Evolutionary conservation across 352 stramenopile species (phyloP), one percentile per base, ranked within the genome.

Genomic region (Phytophthora idaei): DNA sequence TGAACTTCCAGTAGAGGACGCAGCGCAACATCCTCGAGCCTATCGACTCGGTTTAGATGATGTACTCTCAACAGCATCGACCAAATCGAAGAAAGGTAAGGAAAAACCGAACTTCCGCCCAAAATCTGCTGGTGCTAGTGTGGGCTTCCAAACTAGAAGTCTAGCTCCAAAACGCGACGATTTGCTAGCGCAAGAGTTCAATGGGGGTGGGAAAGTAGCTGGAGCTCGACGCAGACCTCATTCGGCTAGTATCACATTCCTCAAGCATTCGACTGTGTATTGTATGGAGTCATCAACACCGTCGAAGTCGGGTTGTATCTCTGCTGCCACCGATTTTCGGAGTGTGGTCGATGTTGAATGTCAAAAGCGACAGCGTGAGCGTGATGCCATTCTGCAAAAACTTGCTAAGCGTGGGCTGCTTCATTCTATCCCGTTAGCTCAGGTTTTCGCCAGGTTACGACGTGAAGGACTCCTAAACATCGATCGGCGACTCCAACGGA

Each of bases 31-130:
- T 46, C 61, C 67, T 53, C 76, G 80, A 29, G 59, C 80, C 3
- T 89, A 87, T 56, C 80, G 83, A 2, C 77, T 89, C 14, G 83
- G 83, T 3, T 72, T 90, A 21, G 69, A 86, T 5, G 34, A 64
- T 0, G 66, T 84, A 2, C 77, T 67, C n/a, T 85, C 73, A 6
- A 76, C 78, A 2, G 37, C 67, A 28, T 83, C 76, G 5, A 76
- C 70, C 0, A 61, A 63, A 27, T 17, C 4, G 7, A 73, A 51
- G 37, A 53, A 37, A 15, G 45, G 3, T 8, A 54, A 51, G 9
- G n/a, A 59, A 5, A 47, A 74, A 7, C 28, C 48, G 0, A 60
- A 58, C 15, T 83, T 85, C 37, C 77, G 77, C 0, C 77, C 77
- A 12, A 75, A 77, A 25, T 85, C 74, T 15, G 74, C 74, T 27